phyloP scores from a whole-genome alignment of 495 filamentous ascomycete genomes.

The Echria macrotheca region DNA sequence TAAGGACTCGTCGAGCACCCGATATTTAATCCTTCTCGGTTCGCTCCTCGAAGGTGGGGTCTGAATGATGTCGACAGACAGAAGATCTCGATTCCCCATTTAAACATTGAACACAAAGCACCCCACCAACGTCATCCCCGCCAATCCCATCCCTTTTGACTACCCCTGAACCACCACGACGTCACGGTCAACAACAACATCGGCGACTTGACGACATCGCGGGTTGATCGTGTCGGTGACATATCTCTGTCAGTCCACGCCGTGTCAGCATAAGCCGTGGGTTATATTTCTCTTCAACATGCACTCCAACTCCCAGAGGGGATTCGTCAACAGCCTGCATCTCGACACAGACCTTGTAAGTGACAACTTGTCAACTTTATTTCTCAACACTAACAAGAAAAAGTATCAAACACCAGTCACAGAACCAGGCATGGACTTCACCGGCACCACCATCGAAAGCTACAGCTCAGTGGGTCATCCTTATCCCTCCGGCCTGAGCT shows the following conservation, averaged over 20 bases:
- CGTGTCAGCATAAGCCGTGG: background rate
- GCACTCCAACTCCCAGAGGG: background rate
- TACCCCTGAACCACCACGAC: background rate
- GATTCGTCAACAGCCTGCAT: background rate
- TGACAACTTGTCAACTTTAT: background rate
- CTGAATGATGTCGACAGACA: background rate
- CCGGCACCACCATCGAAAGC: too few relatives aligned
- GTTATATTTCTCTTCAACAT: background rate
- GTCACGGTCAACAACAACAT: background rate
- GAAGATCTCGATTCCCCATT: background rate
- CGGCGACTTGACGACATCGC: background rate
- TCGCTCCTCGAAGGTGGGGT: background rate
- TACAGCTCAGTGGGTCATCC: too few relatives aligned
- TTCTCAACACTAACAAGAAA: background rate
- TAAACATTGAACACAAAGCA: background rate
- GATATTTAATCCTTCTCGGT: background rate
- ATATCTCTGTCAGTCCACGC: too few relatives aligned
- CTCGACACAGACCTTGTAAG: background rate
- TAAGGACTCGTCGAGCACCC: too few relatives aligned
- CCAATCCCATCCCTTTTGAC: background rate
- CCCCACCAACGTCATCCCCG: background rate
- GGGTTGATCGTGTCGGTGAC: background rate
- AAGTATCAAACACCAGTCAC: too few relatives aligned
- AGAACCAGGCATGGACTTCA: too few relatives aligned
- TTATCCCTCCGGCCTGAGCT: too few relatives aligned